Percentiles rank a stretch among this genome's conserved stretches.
Conservation (phyloP, 2,329 filamentous ascomycete species). For the Colletotrichum cordylinicola region DNA sequence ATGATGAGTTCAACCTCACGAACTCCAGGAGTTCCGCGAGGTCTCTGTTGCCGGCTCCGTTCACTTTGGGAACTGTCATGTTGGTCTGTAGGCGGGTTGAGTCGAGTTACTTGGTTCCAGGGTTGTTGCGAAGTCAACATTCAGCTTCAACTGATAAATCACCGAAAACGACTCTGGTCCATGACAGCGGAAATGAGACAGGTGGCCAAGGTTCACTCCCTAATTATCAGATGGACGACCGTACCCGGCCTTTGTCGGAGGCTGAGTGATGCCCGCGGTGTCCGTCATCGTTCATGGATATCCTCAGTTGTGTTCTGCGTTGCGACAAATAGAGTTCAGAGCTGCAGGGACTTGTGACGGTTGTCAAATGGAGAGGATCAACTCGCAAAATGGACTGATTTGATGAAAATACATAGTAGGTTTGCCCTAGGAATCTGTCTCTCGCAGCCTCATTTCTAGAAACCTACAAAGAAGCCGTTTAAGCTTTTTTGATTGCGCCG, state of each 20-base stretch:
- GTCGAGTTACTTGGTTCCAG: not conserved
- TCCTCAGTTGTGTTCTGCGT: not conserved
- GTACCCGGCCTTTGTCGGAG: not conserved
- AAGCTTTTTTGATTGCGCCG: not conserved
- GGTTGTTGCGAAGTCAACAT: not conserved
- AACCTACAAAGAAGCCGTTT: not conserved
- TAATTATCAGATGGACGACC: not conserved
- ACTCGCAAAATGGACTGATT: not conserved
- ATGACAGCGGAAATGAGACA: not conserved
- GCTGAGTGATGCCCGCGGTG: not conserved
- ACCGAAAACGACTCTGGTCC: not conserved
- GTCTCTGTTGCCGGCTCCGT: not conserved
- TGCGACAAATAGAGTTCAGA: not conserved
- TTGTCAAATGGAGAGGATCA: not conserved
- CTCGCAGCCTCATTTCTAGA: not conserved
- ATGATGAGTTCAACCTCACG: conserved; percentile 1
- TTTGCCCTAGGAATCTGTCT: not conserved
- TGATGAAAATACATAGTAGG: not conserved
- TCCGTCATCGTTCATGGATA: not conserved
- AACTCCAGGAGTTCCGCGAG: conserved; percentile 5
- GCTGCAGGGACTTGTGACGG: not conserved
- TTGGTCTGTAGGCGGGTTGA: not conserved
- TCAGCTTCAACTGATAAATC: not conserved
- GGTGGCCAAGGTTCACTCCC: not conserved
- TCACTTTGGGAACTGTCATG: not conserved